Base-by-base conservation (phyloP, 1,139 yeast genomes). In the Taphrina deformans region DNA sequence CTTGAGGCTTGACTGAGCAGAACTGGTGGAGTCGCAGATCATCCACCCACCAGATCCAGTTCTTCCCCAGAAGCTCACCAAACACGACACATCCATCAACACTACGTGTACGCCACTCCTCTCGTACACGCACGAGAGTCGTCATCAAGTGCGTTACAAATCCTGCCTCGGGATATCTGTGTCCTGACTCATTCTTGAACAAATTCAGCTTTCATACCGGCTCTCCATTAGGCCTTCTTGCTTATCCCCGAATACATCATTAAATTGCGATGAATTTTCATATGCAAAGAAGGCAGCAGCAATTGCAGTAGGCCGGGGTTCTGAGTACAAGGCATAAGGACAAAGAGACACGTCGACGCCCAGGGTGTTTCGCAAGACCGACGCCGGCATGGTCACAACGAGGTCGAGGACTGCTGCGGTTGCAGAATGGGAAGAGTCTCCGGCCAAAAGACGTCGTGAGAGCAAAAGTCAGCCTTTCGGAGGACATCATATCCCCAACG, bases 401-500 rank as follows among this genome's bases (percentile, higher is more conserved):
- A 44, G 48, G 27, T 44, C 48, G 7, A 16, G 27, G n/a, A 9
- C 27, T 44, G 24, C 48, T 44, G 27, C 10, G n/a, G 10, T 9
- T 18, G 24, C 48, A 21, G 27, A 2, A 21, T 10, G 4, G 45
- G 21, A 7, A 18, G 48, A 44, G 27, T 44, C 48, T 21, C 48
- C 48, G n/a, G 27, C 27, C 18, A 44, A 44, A n/a, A 21, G 48
- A 44, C 9, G 27, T 21, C 48, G 48, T 23, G 27, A 5, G 18
- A 24, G 21, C 2, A 10, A 14, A 21, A 10, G 27, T 23, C 27
- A 44, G n/a, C 6, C 53, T 9, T 51, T 51, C 26, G 55, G 55
- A 18, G 48, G 58, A 18, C 31, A 31, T 40, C 46, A 59, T 10
- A 18, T 59, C 9, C 63, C 63, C 29, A 51, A 41, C 21, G 63